Base-by-base conservation (phyloP, 176 grass and related monocot genomes). In the Otatea glauca region DNA sequence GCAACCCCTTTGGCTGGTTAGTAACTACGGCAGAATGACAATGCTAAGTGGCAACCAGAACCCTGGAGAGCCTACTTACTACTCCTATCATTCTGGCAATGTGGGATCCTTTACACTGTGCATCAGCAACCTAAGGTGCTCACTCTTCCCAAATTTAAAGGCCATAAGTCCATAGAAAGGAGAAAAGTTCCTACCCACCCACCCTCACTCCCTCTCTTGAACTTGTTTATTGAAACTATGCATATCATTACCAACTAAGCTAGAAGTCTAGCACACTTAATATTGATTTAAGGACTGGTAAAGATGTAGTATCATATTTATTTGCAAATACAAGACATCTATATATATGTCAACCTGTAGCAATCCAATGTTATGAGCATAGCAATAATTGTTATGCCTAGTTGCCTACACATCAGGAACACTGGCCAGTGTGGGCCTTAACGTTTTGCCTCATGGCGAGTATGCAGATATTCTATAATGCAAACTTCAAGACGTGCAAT, bases 141-240 rank as follows among this genome's bases (percentile, higher is more conserved):
- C 17, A 16, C 63, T 68, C 63, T 53, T 53, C 20, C 50, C 18
- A 54, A 41, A 51, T 68, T 37, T 50, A 50, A 49, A 79, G 29
- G 5, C 17, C 61, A 50, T n/a, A 66, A 35, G 44, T 23, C 35
- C 16, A 44, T 62, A 62, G 34, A 34, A 64, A 64, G 56, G 37
- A 16, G 42, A 14, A 14, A 59, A 14, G 53, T 41, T 13, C 10
- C 21, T 38, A 23, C 39, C 23, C 37, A 44, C 55, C 56, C 55
- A 64, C 0, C 53, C 21, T 42, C 39, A 11, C 54, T 60, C 77
- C 55, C 2, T 47, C 14, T 12, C 42, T 66, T 79, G 4, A 79
- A 50, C 11, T 35, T 79, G 27, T n/a, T 65, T 66, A 17, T 66
- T 66, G 66, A 69, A 69, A n/a, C 66, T 69, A 69, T n/a, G 37